Base-by-base conservation (phyloP, 2,329 filamentous ascomycete genomes). In the Shiraia bambusicola region DNA sequence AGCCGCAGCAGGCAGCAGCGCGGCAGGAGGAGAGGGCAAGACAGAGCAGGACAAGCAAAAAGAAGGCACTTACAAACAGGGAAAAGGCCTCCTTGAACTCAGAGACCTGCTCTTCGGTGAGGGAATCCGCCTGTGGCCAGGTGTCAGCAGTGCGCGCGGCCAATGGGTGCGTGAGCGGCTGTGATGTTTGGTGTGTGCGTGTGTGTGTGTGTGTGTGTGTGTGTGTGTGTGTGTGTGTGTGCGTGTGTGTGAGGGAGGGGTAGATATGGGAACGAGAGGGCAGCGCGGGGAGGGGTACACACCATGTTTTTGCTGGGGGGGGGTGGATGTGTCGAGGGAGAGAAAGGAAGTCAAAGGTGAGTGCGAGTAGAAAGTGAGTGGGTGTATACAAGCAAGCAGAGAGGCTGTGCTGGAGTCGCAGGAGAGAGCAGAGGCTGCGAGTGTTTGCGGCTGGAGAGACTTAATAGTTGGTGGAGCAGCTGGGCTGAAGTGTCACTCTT, bases 81-180 rank as follows among this genome's bases (percentile, higher is more conserved):
- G 93, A 98, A 79, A 98, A 98, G 41, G 93, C 93, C 80, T 98
- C 93, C 87, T 97, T 98, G 82, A 97, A 98, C 80, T 98, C 93
- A 72, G 93, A 97, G 72, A 98, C 93, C 83, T 98, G 93, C 79
- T 98, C 93, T 82, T 98, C 93, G 65, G 93, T 97, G 69, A 98
- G 86, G 74, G 92, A 92, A 73, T 98, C 93, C 73, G 92, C 92
- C 92, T 97, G 72, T 44, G 35, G 25, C 17, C 40, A 34, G 8
- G 7, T 28, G 63, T 69, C 45, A 69, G 66, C 38, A 47, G 25
- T 34, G 37, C 43, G 48, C 43, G 22, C 19, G 19, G 8, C 25
- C 6, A 32, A 34, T 15, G 32, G 36, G 34, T 38, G 29, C 42
- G 47, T 37, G 42, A 51, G 56, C 42, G 49, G 51, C 50, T 40